Conservation (phyloP, 2,329 filamentous ascomycete genomes). For the Chaetomiaceae sp. region DNA sequence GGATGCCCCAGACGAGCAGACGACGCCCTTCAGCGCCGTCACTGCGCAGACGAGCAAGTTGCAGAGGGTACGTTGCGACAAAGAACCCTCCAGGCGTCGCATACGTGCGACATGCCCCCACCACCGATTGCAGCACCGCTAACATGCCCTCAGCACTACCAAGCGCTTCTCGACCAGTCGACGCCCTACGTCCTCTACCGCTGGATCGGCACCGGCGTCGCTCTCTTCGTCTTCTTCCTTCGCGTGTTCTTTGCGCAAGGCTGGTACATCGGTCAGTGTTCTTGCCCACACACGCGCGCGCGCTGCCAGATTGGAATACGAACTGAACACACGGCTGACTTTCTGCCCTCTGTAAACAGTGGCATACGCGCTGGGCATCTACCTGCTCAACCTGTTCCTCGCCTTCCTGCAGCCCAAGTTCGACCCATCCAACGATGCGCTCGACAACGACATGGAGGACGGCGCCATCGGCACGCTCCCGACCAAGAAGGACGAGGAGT, state of each 20-base stretch:
- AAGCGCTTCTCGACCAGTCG: conserved; percentile 88
- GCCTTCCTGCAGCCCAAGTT: conserved; percentile 98
- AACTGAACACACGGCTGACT: conserved; percentile 15
- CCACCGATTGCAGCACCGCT: no score
- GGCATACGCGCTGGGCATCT: conserved; percentile 95
- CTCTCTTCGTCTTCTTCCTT: conserved; percentile 76
- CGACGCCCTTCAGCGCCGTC: conserved; percentile 25
- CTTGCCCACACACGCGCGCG: no score
- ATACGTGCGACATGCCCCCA: no score
- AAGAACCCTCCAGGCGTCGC: neutral
- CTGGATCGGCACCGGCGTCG: conserved; percentile 77
- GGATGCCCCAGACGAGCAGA: conserved; percentile 23
- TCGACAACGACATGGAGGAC: conserved; percentile 95
- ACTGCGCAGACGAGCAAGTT: conserved; percentile 26
- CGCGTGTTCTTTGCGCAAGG: conserved; percentile 90
- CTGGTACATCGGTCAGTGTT: conserved; percentile 94
- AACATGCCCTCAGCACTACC: conserved; percentile 65
- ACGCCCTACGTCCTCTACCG: conserved; percentile 86
- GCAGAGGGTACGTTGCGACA: conserved; percentile 51
- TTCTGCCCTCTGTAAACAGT: conserved; percentile 47
- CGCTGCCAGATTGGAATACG: no score
- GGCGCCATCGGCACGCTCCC: conserved; percentile 77
- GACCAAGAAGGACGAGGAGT: conserved; percentile 95
- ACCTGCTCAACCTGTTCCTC: conserved; percentile 97
- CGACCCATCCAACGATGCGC: conserved; percentile 85